Evolutionary conservation across 495 filamentous ascomycete genomes (phyloP), one percentile per base, ranked within the genome.

Genomic region (Penicillium samsonianum): DNA sequence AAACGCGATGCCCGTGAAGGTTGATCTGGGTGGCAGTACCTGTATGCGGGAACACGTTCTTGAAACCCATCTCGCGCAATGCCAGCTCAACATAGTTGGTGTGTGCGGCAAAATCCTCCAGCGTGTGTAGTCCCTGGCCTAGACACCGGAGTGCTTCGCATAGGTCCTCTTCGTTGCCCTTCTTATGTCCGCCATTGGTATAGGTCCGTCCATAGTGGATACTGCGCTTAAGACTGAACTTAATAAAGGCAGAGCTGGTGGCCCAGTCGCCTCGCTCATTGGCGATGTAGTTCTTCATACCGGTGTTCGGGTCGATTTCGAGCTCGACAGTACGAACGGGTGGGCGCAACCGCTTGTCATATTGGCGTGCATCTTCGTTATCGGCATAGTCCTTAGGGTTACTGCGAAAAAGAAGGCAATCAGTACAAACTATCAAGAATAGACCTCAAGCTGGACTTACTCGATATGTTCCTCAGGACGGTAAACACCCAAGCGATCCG

Each of bases 281-380:
- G 40, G 92, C 88, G 59, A 98, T 97, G 72, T 98, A 98, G 69
- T 98, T 97, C 75, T 98, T 98, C 93, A 98, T 96, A 12, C 91
- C 92, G 4, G 92, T 96, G 4, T 87, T 71, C 5, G 77, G 80
- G 66, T 98, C 94, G 48, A 98, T 82, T 28, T 90, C 87, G 20
- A 96, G 84, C 65, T 98, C 94, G 22, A 82, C 67, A 1, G 83
- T 83, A 42, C 80, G 74, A 16, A 98, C 83, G 0, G 90, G 92
- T 2, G 83, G 84, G 35, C 94, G 85, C 11, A 98, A 82, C 11
- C 94, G 86, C n/a, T 80, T 73, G 66, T 98, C 94, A 66, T 82
- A 96, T 62, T 88, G 80, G 51, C 91, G 82, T 6, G 94, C 94
- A 74, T 98, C 93, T 48, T 82, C 62, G 61, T 90, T 89, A 64